A percentile compares a stretch with the other conserved stretches of the same genome.
Evolutionary conservation across 1,284 basidiomycete species (phyloP).

Genomic region (Abortiporus biennis): DNA sequence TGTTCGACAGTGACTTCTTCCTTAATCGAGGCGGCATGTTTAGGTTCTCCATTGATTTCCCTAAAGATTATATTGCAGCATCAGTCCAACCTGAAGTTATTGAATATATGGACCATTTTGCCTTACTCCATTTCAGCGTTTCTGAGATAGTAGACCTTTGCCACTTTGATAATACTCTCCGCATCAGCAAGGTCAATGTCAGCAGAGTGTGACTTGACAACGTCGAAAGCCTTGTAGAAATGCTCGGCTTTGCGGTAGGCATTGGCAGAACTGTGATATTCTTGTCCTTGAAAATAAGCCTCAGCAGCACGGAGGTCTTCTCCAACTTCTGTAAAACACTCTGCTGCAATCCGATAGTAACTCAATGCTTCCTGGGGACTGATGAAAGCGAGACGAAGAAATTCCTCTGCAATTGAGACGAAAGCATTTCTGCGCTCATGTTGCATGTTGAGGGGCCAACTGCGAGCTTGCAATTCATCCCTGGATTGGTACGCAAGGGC

Average conservation of each 20-base stretch:
- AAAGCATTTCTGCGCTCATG: conserved; percentile 31
- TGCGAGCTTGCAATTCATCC: conserved; percentile 27
- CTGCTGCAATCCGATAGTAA: conserved; percentile 45
- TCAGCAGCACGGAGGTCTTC: conserved; percentile 39
- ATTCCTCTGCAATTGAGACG: conserved; percentile 40
- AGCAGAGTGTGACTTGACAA: conserved; percentile 30
- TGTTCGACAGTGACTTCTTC: conserved; percentile 35
- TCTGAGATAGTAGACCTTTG: conserved; percentile 47
- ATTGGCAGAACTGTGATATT: conserved; percentile 39
- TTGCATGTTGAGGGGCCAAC: conserved; percentile 25
- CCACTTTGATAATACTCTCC: conserved; percentile 38
- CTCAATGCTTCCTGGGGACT: conserved; percentile 20
- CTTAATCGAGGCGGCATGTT: no score
- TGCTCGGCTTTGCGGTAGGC: conserved; percentile 41
- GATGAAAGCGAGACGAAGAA: conserved; percentile 33
- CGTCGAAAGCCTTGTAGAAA: conserved; percentile 49
- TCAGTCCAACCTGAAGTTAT: neutral
- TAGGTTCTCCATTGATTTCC: neutral
- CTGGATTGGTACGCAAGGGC: conserved; percentile 39
- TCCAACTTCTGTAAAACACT: conserved; percentile 41
- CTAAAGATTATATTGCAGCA: neutral
- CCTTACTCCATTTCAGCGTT: conserved; percentile 38
- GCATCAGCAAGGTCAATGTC: conserved; percentile 29
- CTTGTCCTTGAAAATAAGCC: conserved; percentile 35
- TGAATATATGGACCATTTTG: conserved; percentile 2